Evolutionary conservation across 2,329 filamentous ascomycete species (phyloP).

Genomic region (Botryotinia calthae): DNA sequence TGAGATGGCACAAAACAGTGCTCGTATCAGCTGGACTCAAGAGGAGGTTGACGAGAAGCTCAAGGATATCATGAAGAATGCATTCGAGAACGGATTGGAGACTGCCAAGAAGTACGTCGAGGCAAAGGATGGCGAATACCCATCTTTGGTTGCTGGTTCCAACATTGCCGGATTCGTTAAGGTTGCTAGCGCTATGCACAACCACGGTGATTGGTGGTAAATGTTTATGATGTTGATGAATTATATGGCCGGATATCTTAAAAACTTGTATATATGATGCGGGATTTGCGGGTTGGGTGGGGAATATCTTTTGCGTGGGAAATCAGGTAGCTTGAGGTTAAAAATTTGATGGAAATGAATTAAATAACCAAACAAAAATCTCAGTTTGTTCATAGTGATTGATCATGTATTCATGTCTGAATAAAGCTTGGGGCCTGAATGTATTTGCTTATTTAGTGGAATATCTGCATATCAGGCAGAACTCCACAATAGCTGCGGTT

Average conservation of each 20-base stretch:
- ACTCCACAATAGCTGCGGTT: accelerated
- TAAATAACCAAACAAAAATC: neutral
- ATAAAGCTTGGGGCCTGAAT: neutral
- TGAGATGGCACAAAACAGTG: slow-evolving; percentile 98
- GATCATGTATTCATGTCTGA: neutral
- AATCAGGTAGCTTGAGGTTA: neutral
- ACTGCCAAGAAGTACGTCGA: slow-evolving; percentile 88
- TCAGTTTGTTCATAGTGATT: neutral
- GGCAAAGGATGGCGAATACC: slow-evolving; percentile 76
- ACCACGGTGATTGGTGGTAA: slow-evolving; percentile 92
- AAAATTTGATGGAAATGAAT: neutral
- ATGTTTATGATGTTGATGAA: slow-evolving; percentile 22
- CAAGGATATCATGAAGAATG: slow-evolving; percentile 91
- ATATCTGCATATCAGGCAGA: neutral
- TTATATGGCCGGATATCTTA: neutral
- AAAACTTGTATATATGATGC: slow-evolving; percentile 16
- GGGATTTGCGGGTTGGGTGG: slow-evolving; percentile 14
- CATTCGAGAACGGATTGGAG: slow-evolving; percentile 83
- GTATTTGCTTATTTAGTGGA: neutral
- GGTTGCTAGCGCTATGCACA: slow-evolving; percentile 90
- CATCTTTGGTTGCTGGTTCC: slow-evolving; percentile 85
- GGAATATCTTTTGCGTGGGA: neutral
- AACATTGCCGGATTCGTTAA: slow-evolving; percentile 99
- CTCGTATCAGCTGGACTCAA: slow-evolving; percentile 77
- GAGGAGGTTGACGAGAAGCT: slow-evolving; percentile 92